phyloP scores from a whole-genome alignment of 176 grass and related monocot genomes.

The Tuctoria greenei region DNA sequence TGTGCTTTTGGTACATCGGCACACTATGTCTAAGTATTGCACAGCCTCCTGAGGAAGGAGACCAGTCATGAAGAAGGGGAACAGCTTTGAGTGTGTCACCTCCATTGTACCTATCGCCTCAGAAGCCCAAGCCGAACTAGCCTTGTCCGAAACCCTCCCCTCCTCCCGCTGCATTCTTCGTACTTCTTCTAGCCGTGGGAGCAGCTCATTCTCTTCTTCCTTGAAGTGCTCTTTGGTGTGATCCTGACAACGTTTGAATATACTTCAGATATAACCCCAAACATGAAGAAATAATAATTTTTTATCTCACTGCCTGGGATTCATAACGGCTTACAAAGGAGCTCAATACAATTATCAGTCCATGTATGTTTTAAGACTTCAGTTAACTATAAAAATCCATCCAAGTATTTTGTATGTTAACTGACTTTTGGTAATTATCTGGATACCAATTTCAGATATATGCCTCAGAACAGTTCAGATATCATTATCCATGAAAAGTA shows the following conservation, averaged over 20 bases:
- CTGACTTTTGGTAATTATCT: neutral
- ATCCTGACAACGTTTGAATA: constrained; percentile 49
- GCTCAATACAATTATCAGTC: neutral
- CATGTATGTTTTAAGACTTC: neutral
- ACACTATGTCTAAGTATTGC: constrained; percentile 74
- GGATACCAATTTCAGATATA: neutral
- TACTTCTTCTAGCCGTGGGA: constrained; percentile 65
- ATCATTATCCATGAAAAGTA: neutral
- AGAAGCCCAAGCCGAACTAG: constrained; percentile 54
- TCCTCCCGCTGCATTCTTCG: constrained; percentile 64
- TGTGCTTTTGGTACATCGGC: constrained; percentile 51
- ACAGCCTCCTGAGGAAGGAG: constrained; percentile 86
- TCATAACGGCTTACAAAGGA: neutral
- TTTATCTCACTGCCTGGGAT: neutral
- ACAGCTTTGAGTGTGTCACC: constrained; percentile 79
- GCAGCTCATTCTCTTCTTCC: constrained; percentile 81
- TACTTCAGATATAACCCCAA: constrained; percentile 15
- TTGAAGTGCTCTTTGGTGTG: constrained; percentile 84
- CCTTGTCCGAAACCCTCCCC: constrained; percentile 49
- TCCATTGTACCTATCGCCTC: constrained; percentile 61
- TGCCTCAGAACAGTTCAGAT: constrained; percentile 4
- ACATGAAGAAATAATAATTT: neutral
- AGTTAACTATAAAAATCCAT: neutral
- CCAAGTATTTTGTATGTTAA: neutral
- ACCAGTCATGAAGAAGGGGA: constrained; percentile 92